phyloP scores from a whole-genome alignment of 768 basidiomycete species.

The Mycena vulgaris region DNA sequence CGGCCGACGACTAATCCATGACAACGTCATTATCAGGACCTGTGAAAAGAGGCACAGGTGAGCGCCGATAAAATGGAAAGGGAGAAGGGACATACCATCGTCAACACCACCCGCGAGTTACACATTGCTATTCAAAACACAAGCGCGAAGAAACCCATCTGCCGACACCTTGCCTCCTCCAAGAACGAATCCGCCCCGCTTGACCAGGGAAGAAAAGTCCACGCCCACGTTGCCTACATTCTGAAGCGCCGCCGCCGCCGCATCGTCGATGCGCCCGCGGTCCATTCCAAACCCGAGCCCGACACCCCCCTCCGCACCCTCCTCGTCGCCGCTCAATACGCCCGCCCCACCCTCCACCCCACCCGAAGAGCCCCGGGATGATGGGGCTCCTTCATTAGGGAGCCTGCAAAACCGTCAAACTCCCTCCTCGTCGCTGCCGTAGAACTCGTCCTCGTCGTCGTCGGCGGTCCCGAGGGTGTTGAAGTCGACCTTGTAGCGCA shows the following conservation, averaged over 20 bases:
- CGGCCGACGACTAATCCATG: not conserved
- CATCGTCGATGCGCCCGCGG: slow-evolving; percentile 7
- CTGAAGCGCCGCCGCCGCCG: slow-evolving; percentile 4
- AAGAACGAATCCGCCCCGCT: slow-evolving; percentile 15
- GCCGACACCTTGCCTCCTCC: slow-evolving; percentile 11
- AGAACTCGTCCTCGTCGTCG: slow-evolving; percentile 92
- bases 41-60: not conserved
- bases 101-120: slow-evolving; percentile 7
- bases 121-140: slow-evolving; percentile 24
- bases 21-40: slow-evolving; percentile 2
- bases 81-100: slow-evolving; percentile 17
- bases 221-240: not conserved
- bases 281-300: slow-evolving; percentile 7
- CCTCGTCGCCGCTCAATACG: slow-evolving; percentile 6
- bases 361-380: slow-evolving; percentile 75
- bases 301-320: slow-evolving; percentile 4
- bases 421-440: slow-evolving; percentile 79
- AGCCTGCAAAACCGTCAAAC: slow-evolving; percentile 93
- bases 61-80: not conserved
- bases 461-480: slow-evolving; percentile 81
- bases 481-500: slow-evolving; percentile 99
- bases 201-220: slow-evolving; percentile 15
- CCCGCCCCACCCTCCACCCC: slow-evolving; percentile 65
- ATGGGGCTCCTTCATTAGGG: slow-evolving; percentile 77
- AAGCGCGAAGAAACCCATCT: slow-evolving; percentile 11